Base-by-base conservation (phyloP, 169 alveolate genomes). In the Cryptosporidium viatorum region DNA sequence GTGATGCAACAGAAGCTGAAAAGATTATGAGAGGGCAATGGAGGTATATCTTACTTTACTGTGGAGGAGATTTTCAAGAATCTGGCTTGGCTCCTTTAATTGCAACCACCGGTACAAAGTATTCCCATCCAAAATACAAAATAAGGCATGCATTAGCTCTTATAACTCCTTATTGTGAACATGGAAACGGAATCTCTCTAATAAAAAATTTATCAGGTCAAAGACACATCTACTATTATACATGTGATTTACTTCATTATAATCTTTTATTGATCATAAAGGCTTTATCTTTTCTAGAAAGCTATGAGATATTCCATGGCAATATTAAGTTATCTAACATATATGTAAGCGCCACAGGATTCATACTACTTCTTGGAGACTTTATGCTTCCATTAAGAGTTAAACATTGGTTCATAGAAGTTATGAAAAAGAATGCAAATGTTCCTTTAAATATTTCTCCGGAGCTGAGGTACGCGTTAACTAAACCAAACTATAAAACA, bases 11-110 rank as follows among this genome's bases (percentile, higher is more conserved):
- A 10, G 80, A 80, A 31, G 73, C 87, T 4, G 87, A 80, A 26
- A 80, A 80, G 70, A 41, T 80, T 41, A 80, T 80, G 87, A 59
- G 87, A 41, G 87, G 80, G 41, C 87, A 80, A 29, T 80, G 87
- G 87, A 59, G 87, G 41, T 80, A 80, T 48, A 80, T 80, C 16
- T 23, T 80, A 65, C 70, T 80, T 18, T 80, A 80, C 23, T 80
- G 87, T 45, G 87, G 87, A 5, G 87, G 87, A 0, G 87, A 80
- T 29, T 80, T 80, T 65, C 87, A 80, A 65, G 87, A 80, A 48
- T 80, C 87, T 18, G 87, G 87, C 10, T n/a, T 80, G n/a, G 73
- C 43, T 41, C 87, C 87, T 16, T 31, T 80, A 12, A 80, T 80
- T 59, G 87, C 87, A 6, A 80, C 87, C 10, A 80, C 75, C 0